These are phyloP conservation scores for Talaromyces ruber DNA, from an alignment of 495 filamentous ascomycete genomes.

Conservation along the genomic window DNA sequence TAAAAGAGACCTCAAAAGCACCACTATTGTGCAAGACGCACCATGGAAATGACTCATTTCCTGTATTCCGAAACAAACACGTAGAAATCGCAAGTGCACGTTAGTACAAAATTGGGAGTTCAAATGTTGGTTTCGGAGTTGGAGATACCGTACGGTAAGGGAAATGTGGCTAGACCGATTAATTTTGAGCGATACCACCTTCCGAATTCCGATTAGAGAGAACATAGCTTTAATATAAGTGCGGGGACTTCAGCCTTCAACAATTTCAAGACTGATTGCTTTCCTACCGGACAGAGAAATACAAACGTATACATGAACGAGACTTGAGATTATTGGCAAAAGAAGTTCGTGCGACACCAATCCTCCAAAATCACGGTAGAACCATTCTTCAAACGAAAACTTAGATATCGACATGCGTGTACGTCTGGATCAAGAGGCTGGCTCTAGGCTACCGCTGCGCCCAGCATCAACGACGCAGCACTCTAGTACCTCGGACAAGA, in stretches of 20 bases:
- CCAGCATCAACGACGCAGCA: not conserved
- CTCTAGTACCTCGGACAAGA: not conserved
- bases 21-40: no score
- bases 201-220: not conserved
- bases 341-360: not conserved
- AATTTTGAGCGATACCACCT: not conserved
- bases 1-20: no score
- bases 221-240: not conserved
- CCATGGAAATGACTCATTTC: not conserved
- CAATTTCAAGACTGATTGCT: not conserved
- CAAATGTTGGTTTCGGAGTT: not conserved
- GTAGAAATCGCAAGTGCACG: no score
- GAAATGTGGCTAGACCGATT: not conserved
- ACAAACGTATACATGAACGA: not conserved
- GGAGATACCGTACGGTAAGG: no score
- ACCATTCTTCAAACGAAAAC: not conserved
- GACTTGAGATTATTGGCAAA: not conserved
- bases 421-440: not conserved
- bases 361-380: not conserved
- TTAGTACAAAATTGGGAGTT: not conserved
- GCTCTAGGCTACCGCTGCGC: not conserved
- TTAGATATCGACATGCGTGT: not conserved
- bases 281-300: not conserved
- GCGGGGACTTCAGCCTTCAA: not conserved
- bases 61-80: not conserved